phyloP scores from a whole-genome alignment of 192 early-diverging fungal species.

The Gonapodya prolifera region DNA sequence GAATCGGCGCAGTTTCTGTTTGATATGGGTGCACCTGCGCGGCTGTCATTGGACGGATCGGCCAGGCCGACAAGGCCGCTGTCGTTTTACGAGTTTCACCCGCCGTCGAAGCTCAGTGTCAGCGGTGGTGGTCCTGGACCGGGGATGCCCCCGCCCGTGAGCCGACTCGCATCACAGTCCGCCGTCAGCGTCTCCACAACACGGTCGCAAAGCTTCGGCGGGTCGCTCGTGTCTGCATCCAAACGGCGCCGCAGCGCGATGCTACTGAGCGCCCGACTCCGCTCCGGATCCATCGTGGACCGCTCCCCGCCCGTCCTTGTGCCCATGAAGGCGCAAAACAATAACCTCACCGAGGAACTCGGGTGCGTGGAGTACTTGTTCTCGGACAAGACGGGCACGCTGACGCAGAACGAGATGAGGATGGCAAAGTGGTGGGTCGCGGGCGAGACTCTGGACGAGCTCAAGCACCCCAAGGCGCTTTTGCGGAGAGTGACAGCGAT shows the following conservation, averaged over 20 bases:
- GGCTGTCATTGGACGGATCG: neutral
- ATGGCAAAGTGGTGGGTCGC: conserved; percentile 18
- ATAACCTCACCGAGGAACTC: neutral
- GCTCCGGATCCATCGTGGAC: neutral
- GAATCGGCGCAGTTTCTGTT: no score
- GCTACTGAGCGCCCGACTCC: neutral
- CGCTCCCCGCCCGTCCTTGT: neutral
- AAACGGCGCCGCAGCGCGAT: neutral
- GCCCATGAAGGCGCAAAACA: neutral
- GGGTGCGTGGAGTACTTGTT: conserved; percentile 11
- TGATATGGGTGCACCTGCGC: no score
- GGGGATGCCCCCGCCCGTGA: neutral
- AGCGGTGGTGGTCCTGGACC: neutral
- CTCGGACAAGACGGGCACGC: conserved; percentile 6
- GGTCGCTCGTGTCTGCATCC: neutral
- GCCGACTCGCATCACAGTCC: neutral
- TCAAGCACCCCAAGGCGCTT: neutral
- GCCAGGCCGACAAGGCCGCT: no score
- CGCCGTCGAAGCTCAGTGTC: neutral
- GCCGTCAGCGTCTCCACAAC: neutral
- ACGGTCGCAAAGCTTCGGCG: neutral
- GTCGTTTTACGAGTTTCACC: neutral
- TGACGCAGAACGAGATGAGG: conserved; percentile 4
- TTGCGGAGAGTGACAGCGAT: neutral
- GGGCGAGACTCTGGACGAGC: conserved; percentile 9